Base-by-base conservation (phyloP, 768 basidiomycete genomes). In the Dacryopinax spathularia region DNA sequence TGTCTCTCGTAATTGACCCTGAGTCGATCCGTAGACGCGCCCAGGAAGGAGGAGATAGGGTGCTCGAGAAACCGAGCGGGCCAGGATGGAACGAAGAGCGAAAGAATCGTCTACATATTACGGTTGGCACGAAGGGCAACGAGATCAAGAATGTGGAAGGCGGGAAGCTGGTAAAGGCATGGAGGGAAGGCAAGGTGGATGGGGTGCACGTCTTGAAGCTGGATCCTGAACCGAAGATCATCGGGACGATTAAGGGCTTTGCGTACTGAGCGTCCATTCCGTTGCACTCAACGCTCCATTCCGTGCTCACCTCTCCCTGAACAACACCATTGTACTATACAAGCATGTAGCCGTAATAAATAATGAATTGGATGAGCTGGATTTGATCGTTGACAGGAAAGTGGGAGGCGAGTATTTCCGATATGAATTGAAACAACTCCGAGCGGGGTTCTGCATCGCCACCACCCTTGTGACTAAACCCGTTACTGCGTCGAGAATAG, bases 1-100 rank as follows among this genome's bases (percentile, higher is more conserved):
- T 97, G 89, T 86, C 88, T 1, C 70, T 89, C 10, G 82, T 84
- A 0, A 81, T 96, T 33, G 84, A 85, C 48, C 48, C 48, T 1
- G 77, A 83, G 59, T 65, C 48, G 15, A 7, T 96, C 12, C 64
- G 66, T 6, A 70, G 82, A 2, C 73, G 70, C 3, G 66, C 73
- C 5, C 35, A 37, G 0, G 76, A 68, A 16, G 70, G 66, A 2
- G 70, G 70, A 1, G 74, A 62, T 13, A 76, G 63, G 75, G 75
- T 29, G 81, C 77, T 2, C 68, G 73, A 4, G 75, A 75, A 60
- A 72, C 74, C 15, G 62, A 66, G 35, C 68, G 91, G 16, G 75
- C 80, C 48, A 6, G 48, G 48, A 29, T 56, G 48, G 48, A 18
- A 20, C 0, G 71, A 76, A 4, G 77, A 80, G 13, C 67, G 87